Evolutionary conservation across 495 filamentous ascomycete genomes (phyloP).

Genomic region (Podospora comata): DNA sequence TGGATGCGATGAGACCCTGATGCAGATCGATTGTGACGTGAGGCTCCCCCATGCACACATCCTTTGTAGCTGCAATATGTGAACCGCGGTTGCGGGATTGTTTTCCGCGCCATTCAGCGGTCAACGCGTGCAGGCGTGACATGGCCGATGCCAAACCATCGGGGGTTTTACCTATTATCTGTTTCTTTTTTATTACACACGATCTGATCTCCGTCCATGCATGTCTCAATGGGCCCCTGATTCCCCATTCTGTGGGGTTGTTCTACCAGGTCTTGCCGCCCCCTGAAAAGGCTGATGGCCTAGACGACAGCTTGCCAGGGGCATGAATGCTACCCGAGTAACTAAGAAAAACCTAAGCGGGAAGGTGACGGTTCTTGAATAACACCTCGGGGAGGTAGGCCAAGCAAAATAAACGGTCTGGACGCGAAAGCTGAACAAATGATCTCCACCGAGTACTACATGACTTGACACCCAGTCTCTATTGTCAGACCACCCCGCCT

Average conservation of each 20-base stretch:
- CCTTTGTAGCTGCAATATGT: background rate
- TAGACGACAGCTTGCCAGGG: background rate
- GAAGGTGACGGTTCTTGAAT: conserved; percentile 1
- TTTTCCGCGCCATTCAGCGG: background rate
- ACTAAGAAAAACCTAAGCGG: background rate
- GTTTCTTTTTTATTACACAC: too few species aligned
- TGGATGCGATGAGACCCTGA: background rate
- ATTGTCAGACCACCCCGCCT: background rate
- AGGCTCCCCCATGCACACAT: background rate
- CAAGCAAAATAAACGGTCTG: background rate
- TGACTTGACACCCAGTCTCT: background rate
- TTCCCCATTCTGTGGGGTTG: background rate
- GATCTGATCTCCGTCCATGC: background rate
- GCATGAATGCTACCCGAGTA: background rate
- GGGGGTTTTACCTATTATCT: background rate
- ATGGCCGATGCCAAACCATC: background rate
- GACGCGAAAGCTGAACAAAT: conserved; percentile 6
- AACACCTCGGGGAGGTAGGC: background rate
- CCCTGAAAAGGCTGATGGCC: background rate
- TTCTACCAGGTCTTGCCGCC: background rate
- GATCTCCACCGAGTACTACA: background rate
- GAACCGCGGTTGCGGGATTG: background rate
- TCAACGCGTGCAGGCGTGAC: background rate
- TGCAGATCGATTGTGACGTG: background rate
- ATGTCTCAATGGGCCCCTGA: background rate